Evolutionary conservation across 768 basidiomycete species (phyloP).

Genomic region (Trametes villosa): DNA sequence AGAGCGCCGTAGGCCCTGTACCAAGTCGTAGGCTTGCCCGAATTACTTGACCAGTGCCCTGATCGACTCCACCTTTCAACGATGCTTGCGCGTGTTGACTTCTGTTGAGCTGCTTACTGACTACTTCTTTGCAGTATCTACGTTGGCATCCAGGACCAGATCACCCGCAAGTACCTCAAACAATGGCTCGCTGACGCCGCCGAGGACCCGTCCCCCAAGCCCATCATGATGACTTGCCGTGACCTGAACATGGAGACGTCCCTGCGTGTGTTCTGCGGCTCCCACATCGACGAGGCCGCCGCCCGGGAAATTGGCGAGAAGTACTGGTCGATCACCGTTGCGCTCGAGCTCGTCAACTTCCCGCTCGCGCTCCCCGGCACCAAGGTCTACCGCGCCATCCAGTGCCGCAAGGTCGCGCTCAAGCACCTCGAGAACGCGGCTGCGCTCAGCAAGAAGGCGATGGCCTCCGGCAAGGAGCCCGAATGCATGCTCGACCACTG

Average conservation of each 20-base stretch:
- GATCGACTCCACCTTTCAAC: neutral
- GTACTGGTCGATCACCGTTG: constrained; percentile 95
- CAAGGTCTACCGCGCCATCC: constrained; percentile 92
- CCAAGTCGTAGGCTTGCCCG: no score
- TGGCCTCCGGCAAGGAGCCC: constrained; percentile 80
- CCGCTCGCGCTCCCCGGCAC: constrained; percentile 94
- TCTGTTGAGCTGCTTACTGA: neutral
- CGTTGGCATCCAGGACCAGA: constrained; percentile 78
- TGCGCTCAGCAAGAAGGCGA: constrained; percentile 73
- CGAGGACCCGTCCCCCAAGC: constrained; percentile 50
- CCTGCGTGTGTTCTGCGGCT: constrained; percentile 92
- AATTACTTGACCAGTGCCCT: neutral
- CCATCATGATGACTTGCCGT: constrained; percentile 91
- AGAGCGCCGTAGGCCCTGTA: no score
- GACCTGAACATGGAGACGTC: constrained; percentile 98
- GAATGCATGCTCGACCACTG: constrained; percentile 94
- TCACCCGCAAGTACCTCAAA: constrained; percentile 76
- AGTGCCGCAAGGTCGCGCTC: constrained; percentile 86
- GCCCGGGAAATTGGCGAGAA: constrained; percentile 84
- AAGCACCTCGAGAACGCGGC: constrained; percentile 82
- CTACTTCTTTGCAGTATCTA: constrained; percentile 64
- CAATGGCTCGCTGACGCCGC: constrained; percentile 69
- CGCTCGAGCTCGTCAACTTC: constrained; percentile 98
- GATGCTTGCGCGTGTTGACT: neutral
- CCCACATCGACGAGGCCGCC: constrained; percentile 82